These are phyloP conservation scores for Penicillium occitanis DNA, from an alignment of 2,329 filamentous ascomycete genomes.

Conservation along the genomic window DNA sequence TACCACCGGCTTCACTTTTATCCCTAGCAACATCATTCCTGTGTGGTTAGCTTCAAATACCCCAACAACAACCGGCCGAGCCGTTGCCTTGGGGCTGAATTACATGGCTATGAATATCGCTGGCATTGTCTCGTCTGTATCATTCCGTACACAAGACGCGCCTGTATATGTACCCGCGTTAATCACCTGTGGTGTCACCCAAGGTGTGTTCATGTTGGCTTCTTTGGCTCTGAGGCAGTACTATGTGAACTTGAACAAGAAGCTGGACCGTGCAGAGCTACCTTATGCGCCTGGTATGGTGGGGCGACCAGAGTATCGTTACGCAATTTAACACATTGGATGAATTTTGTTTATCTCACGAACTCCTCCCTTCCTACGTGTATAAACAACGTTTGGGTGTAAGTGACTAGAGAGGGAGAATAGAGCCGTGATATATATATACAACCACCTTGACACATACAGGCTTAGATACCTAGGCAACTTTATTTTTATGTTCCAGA, in stretches of 20 bases:
- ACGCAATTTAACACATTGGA: background rate
- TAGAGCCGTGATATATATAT: too few relatives aligned
- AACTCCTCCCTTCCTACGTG: background rate
- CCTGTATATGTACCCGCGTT: background rate
- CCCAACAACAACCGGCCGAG: background rate
- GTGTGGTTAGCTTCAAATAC: background rate
- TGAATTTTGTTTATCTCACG: background rate
- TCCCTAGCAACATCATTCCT: background rate
- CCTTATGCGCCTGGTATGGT: background rate
- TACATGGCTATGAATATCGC: background rate
- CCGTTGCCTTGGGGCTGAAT: background rate
- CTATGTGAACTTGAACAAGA: background rate
- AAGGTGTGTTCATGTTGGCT: background rate
- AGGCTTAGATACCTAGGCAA: too few relatives aligned
- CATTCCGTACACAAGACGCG: background rate
- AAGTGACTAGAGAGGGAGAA: background rate
- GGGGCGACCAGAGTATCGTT: background rate
- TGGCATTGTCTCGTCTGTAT: background rate
- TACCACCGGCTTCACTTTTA: background rate
- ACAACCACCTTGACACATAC: too few relatives aligned
- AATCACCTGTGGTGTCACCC: background rate
- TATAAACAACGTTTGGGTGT: background rate
- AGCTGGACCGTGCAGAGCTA: background rate
- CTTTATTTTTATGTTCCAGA: too few relatives aligned
- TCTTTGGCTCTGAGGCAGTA: background rate